A percentile compares a stretch with the other conserved stretches of the same genome.
These are phyloP conservation scores for Arabidopsis arenosa DNA, from an alignment of 345 rosid genomes.

Conservation along the genomic window DNA sequence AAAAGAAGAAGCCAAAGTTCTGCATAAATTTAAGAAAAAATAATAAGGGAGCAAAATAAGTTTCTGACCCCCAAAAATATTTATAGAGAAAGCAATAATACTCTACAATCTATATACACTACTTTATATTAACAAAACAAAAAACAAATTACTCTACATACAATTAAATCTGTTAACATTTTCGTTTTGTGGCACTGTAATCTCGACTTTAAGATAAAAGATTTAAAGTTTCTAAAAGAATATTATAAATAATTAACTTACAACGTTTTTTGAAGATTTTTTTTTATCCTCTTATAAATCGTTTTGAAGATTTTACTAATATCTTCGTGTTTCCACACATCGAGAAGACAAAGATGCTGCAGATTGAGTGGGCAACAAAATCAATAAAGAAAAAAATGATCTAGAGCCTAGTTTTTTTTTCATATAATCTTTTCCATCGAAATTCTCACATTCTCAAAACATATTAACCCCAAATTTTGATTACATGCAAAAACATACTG, in stretches of 20 bases:
- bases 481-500: background rate
- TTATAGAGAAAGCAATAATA: background rate
- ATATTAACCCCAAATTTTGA: background rate
- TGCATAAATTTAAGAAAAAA: background rate
- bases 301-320: no score
- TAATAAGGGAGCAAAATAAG: no score
- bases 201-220: background rate
- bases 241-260: background rate
- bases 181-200: background rate
- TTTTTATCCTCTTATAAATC: no score
- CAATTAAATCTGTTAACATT: background rate
- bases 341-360: slow-evolving; percentile 49
- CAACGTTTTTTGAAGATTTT: no score
- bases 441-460: slow-evolving; percentile 59
- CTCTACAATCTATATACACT: no score
- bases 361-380: slow-evolving; percentile 34
- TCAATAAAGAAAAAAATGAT: background rate
- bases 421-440: slow-evolving; percentile 45
- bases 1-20: background rate
- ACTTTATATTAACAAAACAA: no score
- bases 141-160: background rate
- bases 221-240: no score
- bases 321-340: slow-evolving; percentile 24
- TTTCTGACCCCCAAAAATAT: background rate
- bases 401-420: slow-evolving; percentile 9